Percentiles rank a stretch among this genome's conserved stretches.
Conservation (phyloP, 78 protist species). For the Guillardia theta region DNA sequence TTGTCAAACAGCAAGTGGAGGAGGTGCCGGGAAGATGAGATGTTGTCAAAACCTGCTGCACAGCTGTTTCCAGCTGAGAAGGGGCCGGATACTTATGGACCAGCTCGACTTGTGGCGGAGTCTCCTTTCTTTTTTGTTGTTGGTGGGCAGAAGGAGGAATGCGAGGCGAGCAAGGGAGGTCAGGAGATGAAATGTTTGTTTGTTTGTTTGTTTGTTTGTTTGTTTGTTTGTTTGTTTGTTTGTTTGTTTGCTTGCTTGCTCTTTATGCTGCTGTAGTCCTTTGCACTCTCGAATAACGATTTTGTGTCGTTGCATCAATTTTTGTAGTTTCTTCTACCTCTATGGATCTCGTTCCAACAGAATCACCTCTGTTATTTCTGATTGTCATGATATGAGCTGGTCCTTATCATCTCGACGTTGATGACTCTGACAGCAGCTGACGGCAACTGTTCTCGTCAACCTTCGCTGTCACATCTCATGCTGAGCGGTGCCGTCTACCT, state of each 20-base stretch:
- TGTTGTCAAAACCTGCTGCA: background rate
- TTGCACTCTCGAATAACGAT: background rate
- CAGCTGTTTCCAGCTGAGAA: background rate
- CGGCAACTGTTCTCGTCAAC: too few species aligned
- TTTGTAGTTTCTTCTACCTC: background rate
- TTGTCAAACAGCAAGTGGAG: too few species aligned
- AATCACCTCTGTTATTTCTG: background rate
- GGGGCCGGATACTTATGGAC: background rate
- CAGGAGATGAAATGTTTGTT: background rate
- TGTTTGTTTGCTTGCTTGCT: background rate
- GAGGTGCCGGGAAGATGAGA: background rate
- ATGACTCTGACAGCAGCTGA: too few species aligned
- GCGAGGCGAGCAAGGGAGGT: background rate
- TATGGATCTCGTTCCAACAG: background rate
- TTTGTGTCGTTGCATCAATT: background rate
- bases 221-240: background rate
- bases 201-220: background rate
- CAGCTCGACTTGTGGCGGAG: too few species aligned
- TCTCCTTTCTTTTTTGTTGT: too few species aligned
- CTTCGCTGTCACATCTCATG: too few species aligned
- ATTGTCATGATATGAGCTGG: too few species aligned
- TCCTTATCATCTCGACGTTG: too few species aligned
- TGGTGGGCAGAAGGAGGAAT: background rate
- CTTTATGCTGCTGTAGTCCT: background rate
- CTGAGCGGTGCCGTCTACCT: slow-evolving; percentile 20